phyloP scores from a whole-genome alignment of 768 basidiomycete genomes.

The Hygrocybe punicea region DNA sequence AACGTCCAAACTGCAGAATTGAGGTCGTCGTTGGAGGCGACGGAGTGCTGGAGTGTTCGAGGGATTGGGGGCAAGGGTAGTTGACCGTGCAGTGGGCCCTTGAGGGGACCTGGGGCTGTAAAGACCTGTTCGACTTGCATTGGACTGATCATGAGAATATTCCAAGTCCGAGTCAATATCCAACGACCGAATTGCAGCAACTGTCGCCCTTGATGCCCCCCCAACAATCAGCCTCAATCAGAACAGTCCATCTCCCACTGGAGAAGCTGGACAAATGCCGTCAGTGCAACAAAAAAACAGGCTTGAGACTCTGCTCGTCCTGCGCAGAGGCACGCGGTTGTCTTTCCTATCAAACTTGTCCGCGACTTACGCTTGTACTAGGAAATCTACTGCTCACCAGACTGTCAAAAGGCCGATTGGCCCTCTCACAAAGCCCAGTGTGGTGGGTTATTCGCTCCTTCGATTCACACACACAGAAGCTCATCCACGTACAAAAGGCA shows the following conservation, averaged over 20 bases:
- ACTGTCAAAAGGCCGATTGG: constrained; percentile 35
- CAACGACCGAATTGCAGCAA: too few relatives aligned
- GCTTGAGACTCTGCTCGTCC: constrained; percentile 10
- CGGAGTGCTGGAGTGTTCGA: too few relatives aligned
- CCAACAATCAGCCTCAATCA: not conserved
- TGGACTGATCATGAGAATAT: too few relatives aligned
- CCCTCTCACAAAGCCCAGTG: constrained; percentile 26
- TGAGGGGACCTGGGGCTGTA: too few relatives aligned
- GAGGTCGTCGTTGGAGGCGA: not conserved
- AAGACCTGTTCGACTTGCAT: too few relatives aligned
- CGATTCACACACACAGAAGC: not conserved
- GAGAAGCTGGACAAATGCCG: constrained; percentile 11
- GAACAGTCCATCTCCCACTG: constrained; percentile 15
- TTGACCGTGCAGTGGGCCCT: too few relatives aligned
- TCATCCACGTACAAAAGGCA: constrained; percentile 18
- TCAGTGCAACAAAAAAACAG: constrained; percentile 2
- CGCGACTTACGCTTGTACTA: not conserved
- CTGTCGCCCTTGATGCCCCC: too few relatives aligned
- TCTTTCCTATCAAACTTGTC: not conserved
- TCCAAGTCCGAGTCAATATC: too few relatives aligned
- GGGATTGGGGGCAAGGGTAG: too few relatives aligned
- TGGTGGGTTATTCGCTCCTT: constrained; percentile 15
- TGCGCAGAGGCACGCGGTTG: constrained; percentile 15
- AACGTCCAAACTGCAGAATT: not conserved
- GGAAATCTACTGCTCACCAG: constrained; percentile 32